Conservation (phyloP, 192 early-diverging fungal genomes). For the Backusella tuberculispora region DNA sequence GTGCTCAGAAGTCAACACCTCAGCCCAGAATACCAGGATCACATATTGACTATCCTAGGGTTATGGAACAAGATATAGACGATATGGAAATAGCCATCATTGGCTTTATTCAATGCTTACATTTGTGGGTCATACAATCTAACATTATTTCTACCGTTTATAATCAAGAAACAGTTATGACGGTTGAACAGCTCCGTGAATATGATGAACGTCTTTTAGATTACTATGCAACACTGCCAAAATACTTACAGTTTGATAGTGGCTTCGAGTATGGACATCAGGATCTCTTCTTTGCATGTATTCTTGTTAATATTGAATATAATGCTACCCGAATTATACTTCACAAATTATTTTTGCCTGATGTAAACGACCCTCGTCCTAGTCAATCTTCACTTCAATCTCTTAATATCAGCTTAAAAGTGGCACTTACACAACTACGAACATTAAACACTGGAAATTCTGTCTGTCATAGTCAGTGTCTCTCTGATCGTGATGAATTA, state of each 20-base stretch:
- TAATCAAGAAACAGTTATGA: slow-evolving; percentile 35
- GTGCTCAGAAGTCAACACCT: slow-evolving; percentile 33
- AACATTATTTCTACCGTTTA: slow-evolving; percentile 39
- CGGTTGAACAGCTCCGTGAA: slow-evolving; percentile 33
- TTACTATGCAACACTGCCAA: slow-evolving; percentile 25
- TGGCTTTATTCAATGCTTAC: slow-evolving; percentile 21
- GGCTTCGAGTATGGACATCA: slow-evolving; percentile 31
- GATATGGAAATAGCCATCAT: slow-evolving; percentile 30
- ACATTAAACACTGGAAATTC: slow-evolving; percentile 15
- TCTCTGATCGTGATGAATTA: slow-evolving; percentile 43
- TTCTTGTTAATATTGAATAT: slow-evolving; percentile 38
- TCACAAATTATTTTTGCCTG: slow-evolving; percentile 43
- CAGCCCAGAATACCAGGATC: slow-evolving; percentile 21
- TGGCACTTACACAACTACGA: slow-evolving; percentile 31
- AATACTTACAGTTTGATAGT: slow-evolving; percentile 31
- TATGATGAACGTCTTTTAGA: slow-evolving; percentile 29
- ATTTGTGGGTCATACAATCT: slow-evolving; percentile 40
- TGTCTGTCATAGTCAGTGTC: slow-evolving; percentile 24
- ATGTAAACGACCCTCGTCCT: slow-evolving; percentile 22
- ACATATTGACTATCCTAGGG: slow-evolving; percentile 31
- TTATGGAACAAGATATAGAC: slow-evolving; percentile 40
- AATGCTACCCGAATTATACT: slow-evolving; percentile 46
- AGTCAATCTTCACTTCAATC: slow-evolving; percentile 32
- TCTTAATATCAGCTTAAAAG: slow-evolving; percentile 39
- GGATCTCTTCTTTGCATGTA: slow-evolving; percentile 33